Percentiles rank a stretch among this genome's conserved stretches.
Conservation (phyloP, 2,329 filamentous ascomycete genomes). For the Colletotrichum viniferum region DNA sequence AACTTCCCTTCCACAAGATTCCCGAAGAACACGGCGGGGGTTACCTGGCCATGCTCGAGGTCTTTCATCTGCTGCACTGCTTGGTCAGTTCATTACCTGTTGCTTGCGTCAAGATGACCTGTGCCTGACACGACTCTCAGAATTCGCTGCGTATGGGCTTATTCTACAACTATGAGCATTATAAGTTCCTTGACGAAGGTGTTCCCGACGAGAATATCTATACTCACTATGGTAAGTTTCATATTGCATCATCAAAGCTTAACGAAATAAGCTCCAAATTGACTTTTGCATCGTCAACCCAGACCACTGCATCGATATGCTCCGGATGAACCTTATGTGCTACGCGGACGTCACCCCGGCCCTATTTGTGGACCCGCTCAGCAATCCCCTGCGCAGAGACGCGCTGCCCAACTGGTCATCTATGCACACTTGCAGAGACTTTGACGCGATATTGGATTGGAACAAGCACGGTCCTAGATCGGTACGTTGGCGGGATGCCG, state of each 20-base stretch:
- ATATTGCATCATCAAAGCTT: rapidly evolving
- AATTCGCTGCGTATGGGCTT: constrained; percentile 9
- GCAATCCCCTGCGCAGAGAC: not conserved
- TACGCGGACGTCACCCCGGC: constrained; percentile 9
- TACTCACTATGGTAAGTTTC: not conserved
- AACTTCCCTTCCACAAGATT: constrained; percentile 3
- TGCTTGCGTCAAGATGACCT: rapidly evolving
- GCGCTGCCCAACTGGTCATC: constrained; percentile 15
- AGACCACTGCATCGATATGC: constrained; percentile 17
- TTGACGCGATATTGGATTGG: constrained; percentile 13
- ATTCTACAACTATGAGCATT: constrained; percentile 1
- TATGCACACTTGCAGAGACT: constrained; percentile 13
- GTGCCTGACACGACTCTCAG: not conserved
- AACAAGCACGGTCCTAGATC: constrained; percentile 11
- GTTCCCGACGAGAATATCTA: constrained; percentile 9
- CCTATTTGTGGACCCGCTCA: constrained; percentile 9
- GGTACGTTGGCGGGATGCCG: constrained; percentile 14
- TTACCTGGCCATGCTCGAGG: constrained; percentile 8
- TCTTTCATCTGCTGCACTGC: constrained; percentile 9
- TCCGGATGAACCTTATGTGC: constrained; percentile 11
- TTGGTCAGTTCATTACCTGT: not conserved
- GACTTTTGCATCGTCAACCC: not conserved
- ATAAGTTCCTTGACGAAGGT: constrained; percentile 3
- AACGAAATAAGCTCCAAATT: not conserved
- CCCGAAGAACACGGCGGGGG: constrained; percentile 9